Evolutionary conservation across 495 filamentous ascomycete species (phyloP), one percentile per base, ranked within the genome.

Genomic region (Podospora conica): DNA sequence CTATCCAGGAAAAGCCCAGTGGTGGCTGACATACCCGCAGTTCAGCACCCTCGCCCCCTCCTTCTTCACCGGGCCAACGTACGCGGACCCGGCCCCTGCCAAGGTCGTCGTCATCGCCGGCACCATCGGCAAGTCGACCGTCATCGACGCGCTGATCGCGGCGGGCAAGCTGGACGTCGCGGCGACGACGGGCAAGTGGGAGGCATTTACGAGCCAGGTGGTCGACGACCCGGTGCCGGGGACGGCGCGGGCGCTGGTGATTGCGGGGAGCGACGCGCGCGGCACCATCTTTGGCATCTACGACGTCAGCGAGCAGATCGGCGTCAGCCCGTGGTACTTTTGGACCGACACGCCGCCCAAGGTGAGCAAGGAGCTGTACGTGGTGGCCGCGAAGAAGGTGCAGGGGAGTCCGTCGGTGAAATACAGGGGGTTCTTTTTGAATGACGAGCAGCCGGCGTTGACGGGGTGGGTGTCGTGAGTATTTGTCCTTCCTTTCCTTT

Each of bases 391-490:
- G 8, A 78, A 73, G 48, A 88, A 86, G 69, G 74, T 83, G 2
- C 87, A 91, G 62, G 82, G 80, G 4, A 76, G 84, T 18, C 89
- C 90, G 22, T 84, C 80, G 2, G 84, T 93, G 63, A 90, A 89
- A 71, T 93, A 90, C 74, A 83, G 90, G 7, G 90, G 89, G 10
- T 85, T 93, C 72, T 93, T 93, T 79, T 78, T 93, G 71, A 92
- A 93, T 72, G 90, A 92, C 65, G 89, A 93, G 69, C 86, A 88
- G 61, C 90, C 90, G 1, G 87, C 85, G 0, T 71, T 92, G 62
- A 88, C 89, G 0, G 86, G 86, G 64, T 93, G 87, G 87, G 83
- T 91, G 27, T 78, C 84, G 67, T 75, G 71, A 70, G 77, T 62
- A 22, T 22, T 5, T 5, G 3, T 8, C 15, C 0, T 2, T 27